These are phyloP conservation scores for Candida railenensis DNA, from an alignment of 805 yeast genomes.

Conservation along the genomic window DNA sequence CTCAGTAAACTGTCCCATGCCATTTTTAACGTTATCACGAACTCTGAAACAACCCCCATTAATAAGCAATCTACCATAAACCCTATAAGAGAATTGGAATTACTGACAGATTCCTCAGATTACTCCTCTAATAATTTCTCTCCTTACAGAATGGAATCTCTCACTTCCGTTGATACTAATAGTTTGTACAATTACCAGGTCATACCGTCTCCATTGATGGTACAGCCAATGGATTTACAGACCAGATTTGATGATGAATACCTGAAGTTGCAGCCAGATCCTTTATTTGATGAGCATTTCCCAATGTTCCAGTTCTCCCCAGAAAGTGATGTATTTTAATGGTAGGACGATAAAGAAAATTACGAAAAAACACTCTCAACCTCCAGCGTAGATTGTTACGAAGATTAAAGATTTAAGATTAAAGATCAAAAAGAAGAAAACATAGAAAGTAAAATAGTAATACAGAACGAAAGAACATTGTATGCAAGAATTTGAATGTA, in stretches of 20 bases:
- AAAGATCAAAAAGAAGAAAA: too few species aligned
- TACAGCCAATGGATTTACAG: neutral
- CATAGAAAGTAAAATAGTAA: too few species aligned
- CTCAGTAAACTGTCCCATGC: conserved; percentile 4
- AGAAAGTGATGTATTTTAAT: conserved; percentile 2
- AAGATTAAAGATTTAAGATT: too few species aligned
- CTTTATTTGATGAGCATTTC: conserved; percentile 2
- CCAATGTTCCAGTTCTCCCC: conserved; percentile 5
- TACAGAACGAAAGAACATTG: too few species aligned
- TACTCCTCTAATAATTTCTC: neutral
- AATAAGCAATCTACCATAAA: neutral
- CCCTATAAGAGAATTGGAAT: neutral
- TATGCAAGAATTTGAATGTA: too few species aligned
- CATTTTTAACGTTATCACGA: conserved; percentile 1
- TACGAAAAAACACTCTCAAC: too few species aligned
- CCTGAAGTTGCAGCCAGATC: neutral
- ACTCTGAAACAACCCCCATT: neutral
- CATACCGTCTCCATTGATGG: neutral
- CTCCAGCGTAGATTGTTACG: too few species aligned
- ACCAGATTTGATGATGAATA: conserved; percentile 1
- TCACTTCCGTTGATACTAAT: neutral
- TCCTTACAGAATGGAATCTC: neutral
- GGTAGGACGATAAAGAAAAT: neutral
- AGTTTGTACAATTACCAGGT: neutral
- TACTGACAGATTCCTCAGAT: conserved; percentile 1